Percentiles rank a stretch among this genome's conserved stretches.
phyloP scores from a whole-genome alignment of 2,329 filamentous ascomycete species.

The Thyridium curvatum region DNA sequence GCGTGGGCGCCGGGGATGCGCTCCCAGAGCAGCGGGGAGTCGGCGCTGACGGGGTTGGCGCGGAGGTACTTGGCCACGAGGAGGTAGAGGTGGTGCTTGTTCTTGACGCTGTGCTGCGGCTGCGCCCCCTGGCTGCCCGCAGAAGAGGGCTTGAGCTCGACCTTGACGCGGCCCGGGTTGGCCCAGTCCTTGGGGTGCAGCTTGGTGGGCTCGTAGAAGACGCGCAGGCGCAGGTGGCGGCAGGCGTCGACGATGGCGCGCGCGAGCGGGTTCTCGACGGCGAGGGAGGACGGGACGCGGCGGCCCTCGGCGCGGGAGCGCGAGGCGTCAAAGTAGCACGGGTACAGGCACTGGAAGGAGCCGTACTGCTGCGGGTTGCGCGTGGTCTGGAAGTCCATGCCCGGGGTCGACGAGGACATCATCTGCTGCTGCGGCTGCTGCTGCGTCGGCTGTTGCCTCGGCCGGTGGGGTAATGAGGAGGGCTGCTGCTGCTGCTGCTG shows the following conservation, averaged over 20 bases:
- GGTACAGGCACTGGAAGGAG: conserved; percentile 85
- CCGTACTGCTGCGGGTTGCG: conserved; percentile 45
- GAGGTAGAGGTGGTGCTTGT: conserved; percentile 82
- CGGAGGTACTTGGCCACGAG: conserved; percentile 72
- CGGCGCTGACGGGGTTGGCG: conserved; percentile 69
- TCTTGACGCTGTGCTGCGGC: conserved; percentile 44
- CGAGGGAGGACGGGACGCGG: conserved; percentile 65
- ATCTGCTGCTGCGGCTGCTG: conserved; percentile 13
- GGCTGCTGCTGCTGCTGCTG: conserved; percentile 14
- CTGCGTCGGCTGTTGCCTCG: conserved; percentile 10
- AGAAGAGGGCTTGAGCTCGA: conserved; percentile 53
- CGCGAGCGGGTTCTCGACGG: conserved; percentile 80
- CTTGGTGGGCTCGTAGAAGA: conserved; percentile 86
- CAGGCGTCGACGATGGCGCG: conserved; percentile 86
- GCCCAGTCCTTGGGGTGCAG: conserved; percentile 95
- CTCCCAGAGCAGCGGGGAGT: conserved; percentile 61
- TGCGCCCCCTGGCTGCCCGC: too few species aligned
- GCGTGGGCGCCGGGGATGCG: conserved; percentile 67
- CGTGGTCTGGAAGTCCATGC: conserved; percentile 12
- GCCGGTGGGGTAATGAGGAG: conserved; percentile 1
- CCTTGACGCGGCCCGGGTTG: conserved; percentile 85
- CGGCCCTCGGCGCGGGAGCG: conserved; percentile 74
- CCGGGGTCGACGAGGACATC: conserved; percentile 29
- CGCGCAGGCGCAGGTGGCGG: conserved; percentile 61
- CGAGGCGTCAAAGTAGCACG: conserved; percentile 83